A percentile compares a stretch with the other conserved stretches of the same genome.
These are phyloP conservation scores for Trypanosoma boissoni DNA, from an alignment of 208 protist species.

Conservation along the genomic window DNA sequence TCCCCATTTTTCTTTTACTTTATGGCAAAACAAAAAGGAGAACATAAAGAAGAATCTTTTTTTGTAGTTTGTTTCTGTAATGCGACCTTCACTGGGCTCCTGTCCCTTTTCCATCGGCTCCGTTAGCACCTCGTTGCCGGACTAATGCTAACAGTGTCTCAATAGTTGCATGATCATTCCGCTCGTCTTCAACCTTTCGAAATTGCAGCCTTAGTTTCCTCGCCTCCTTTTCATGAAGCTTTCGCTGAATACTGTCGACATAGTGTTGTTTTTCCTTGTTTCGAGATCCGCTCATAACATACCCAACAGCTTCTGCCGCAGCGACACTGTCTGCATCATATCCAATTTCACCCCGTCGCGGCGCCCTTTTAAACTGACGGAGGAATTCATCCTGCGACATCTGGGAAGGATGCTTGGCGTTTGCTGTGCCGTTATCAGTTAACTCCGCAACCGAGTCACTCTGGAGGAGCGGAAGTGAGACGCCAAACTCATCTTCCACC, in stretches of 20 bases:
- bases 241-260: slow-evolving; percentile 81
- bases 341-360: slow-evolving; percentile 83
- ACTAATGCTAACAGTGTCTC: slow-evolving; percentile 50
- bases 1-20: too few relatives aligned
- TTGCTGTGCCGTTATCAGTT: slow-evolving; percentile 9
- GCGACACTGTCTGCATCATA: slow-evolving; percentile 77
- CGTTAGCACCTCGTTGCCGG: slow-evolving; percentile 14
- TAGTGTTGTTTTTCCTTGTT: slow-evolving; percentile 80
- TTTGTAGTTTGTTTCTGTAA: too few relatives aligned
- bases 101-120: background rate
- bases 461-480: slow-evolving; percentile 13
- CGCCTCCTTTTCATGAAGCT: slow-evolving; percentile 88
- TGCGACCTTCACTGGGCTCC: too few relatives aligned
- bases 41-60: too few relatives aligned
- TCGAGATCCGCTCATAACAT: slow-evolving; percentile 91
- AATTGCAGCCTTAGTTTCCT: slow-evolving; percentile 87
- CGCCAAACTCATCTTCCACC: slow-evolving; percentile 59
- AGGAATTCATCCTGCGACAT: slow-evolving; percentile 89
- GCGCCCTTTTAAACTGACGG: slow-evolving; percentile 82
- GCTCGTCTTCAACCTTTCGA: slow-evolving; percentile 82
- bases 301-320: slow-evolving; percentile 77
- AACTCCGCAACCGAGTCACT: background rate
- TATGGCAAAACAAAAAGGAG: too few relatives aligned
- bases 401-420: slow-evolving; percentile 79
- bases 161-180: slow-evolving; percentile 69